phyloP scores from a whole-genome alignment of 2,329 filamentous ascomycete species.

The Onygenales sp. region DNA sequence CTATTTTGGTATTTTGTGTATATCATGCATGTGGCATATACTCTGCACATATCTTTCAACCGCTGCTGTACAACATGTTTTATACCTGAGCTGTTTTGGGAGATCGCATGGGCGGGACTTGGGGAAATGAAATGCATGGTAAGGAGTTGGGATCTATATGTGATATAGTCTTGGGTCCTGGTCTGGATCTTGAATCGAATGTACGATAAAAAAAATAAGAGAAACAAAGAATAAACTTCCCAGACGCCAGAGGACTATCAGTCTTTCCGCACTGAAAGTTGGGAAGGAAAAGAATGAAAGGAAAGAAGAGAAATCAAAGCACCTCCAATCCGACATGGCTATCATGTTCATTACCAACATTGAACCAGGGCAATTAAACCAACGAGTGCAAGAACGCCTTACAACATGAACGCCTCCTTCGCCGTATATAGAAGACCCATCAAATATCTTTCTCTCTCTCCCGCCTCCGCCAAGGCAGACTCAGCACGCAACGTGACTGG shows the following conservation, averaged over 20 bases:
- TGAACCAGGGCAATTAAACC: background rate
- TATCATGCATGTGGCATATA: constrained; percentile 1
- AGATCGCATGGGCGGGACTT: too few species aligned
- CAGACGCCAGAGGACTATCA: too few species aligned
- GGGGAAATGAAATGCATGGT: too few species aligned
- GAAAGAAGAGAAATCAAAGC: too few species aligned
- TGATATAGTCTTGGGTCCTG: too few species aligned
- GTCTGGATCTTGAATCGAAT: too few species aligned
- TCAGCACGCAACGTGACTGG: background rate
- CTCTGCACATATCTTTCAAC: background rate
- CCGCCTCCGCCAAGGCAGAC: background rate
- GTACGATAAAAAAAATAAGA: too few species aligned
- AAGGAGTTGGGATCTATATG: too few species aligned
- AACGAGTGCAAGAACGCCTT: background rate
- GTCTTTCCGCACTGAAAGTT: too few species aligned
- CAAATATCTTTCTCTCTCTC: background rate
- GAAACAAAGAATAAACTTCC: too few species aligned
- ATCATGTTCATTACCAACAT: too few species aligned
- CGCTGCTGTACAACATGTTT: background rate
- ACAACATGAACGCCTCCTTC: background rate
- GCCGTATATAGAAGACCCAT: background rate
- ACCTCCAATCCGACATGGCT: too few species aligned
- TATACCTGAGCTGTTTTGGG: background rate
- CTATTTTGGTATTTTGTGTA: background rate
- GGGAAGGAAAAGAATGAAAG: background rate